phyloP scores from a whole-genome alignment of 805 yeast species.

The Komagataella pastoris region DNA sequence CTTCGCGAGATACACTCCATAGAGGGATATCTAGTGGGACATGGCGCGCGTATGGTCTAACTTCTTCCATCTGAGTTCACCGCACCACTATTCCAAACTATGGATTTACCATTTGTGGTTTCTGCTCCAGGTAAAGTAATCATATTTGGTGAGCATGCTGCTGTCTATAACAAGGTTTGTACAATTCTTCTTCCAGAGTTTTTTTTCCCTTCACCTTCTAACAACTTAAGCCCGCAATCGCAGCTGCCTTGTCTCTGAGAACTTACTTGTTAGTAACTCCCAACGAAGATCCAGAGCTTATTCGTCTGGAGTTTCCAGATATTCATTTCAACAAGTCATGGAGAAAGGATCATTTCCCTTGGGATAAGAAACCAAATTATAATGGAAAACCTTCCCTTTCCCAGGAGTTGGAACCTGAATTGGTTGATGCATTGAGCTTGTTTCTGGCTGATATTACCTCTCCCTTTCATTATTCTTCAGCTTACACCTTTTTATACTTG shows the following conservation, averaged over 20 bases:
- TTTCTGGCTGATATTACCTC: constrained; percentile 31
- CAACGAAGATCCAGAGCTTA: constrained; percentile 22
- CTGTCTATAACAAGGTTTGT: constrained; percentile 64
- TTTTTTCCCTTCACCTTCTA: not conserved
- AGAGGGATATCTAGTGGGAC: not conserved
- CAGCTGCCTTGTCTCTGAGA: constrained; percentile 83
- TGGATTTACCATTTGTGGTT: constrained; percentile 43
- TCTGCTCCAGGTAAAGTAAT: constrained; percentile 97
- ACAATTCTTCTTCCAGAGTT: not conserved
- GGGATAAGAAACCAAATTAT: constrained; percentile 23
- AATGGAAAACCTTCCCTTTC: constrained; percentile 20
- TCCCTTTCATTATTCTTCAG: constrained; percentile 61
- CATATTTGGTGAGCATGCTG: constrained; percentile 94
- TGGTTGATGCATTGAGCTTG: constrained; percentile 33
- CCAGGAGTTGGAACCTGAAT: constrained; percentile 45
- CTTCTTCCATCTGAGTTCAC: constrained; percentile 3
- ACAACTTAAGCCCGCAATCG: constrained; percentile 67
- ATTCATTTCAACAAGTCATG: constrained; percentile 55
- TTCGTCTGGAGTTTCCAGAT: constrained; percentile 74
- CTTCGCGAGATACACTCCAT: not conserved
- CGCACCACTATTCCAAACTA: not conserved
- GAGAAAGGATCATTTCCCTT: constrained; percentile 50
- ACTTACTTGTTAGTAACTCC: constrained; percentile 63
- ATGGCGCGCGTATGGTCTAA: constrained; percentile 6
- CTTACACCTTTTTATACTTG: constrained; percentile 73